Evolutionary conservation across 2,329 filamentous ascomycete species (phyloP).

Genomic region (Talaromyces pinophilus): DNA sequence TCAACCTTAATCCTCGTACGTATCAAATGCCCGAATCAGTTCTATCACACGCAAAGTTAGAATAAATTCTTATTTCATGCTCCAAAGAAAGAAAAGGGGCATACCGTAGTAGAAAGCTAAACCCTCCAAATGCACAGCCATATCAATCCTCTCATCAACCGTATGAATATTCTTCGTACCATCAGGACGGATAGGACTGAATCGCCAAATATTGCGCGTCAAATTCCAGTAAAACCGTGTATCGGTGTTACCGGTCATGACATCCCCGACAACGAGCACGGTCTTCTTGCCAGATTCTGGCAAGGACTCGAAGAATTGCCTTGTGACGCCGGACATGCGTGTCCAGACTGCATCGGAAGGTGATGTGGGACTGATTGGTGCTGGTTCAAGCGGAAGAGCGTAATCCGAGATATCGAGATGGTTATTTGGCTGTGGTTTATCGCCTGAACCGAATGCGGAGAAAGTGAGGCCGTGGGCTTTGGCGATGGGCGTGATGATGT

Average conservation of each 20-base stretch:
- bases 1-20: slow-evolving; percentile 15
- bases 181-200: slow-evolving; percentile 50
- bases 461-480: slow-evolving; percentile 47
- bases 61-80: no score
- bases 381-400: slow-evolving; percentile 34
- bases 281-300: slow-evolving; percentile 32
- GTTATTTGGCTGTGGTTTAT: slow-evolving; percentile 26
- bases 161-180: slow-evolving; percentile 52
- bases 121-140: slow-evolving; percentile 47
- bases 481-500: slow-evolving; percentile 51
- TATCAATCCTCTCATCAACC: slow-evolving; percentile 51
- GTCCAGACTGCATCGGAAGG: slow-evolving; percentile 33
- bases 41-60: slow-evolving; percentile 17
- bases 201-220: slow-evolving; percentile 56
- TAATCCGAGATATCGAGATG: slow-evolving; percentile 37
- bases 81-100: slow-evolving; percentile 12
- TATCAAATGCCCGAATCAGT: slow-evolving; percentile 24
- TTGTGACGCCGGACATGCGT: slow-evolving; percentile 43
- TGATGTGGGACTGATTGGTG: slow-evolving; percentile 34
- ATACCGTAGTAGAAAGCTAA: slow-evolving; percentile 48
- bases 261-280: slow-evolving; percentile 43
- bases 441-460: slow-evolving; percentile 42
- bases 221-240: slow-evolving; percentile 56
- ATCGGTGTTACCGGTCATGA: slow-evolving; percentile 58
- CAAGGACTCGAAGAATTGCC: slow-evolving; percentile 44